A percentile compares a stretch with the other conserved stretches of the same genome.
Conservation (phyloP, 148 eudicot genomes). For the Camellia lanceoleosa region DNA sequence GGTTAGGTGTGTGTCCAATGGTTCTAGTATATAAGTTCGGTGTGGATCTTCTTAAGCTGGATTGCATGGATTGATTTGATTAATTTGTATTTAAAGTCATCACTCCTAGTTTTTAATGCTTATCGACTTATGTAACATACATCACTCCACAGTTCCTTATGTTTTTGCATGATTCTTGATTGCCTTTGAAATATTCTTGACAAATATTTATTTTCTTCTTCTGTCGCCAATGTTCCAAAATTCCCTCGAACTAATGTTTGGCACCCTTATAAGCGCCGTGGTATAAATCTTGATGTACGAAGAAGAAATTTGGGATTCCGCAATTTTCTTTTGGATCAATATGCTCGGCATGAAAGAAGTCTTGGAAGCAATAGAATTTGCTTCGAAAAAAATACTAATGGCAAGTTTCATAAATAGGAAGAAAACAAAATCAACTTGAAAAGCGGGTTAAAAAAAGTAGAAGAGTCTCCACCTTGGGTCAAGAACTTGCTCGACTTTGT, state of each 20-base stretch:
- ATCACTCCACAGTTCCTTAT: not conserved
- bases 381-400: slow-evolving; percentile 87
- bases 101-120: not conserved
- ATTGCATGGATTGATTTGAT: not conserved
- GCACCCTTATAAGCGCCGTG: slow-evolving; percentile 97
- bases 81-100: not conserved
- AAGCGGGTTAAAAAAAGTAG: slow-evolving; percentile 81
- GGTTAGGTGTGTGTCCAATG: not conserved
- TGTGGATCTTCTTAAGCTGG: not conserved
- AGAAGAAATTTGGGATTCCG: slow-evolving; percentile 90
- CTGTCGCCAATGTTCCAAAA: slow-evolving; percentile 46
- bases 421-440: slow-evolving; percentile 84
- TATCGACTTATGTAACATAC: not conserved
- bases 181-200: not conserved
- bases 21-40: not conserved
- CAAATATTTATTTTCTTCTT: not conserved
- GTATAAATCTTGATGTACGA: slow-evolving; percentile 76
- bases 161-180: not conserved
- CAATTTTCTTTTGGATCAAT: slow-evolving; percentile 78
- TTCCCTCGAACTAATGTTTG: slow-evolving; percentile 68
- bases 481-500: slow-evolving; percentile 75
- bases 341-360: slow-evolving; percentile 79
- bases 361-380: slow-evolving; percentile 87
- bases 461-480: slow-evolving; percentile 96
- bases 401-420: slow-evolving; percentile 68